Evolutionary conservation across 306 rosid species (phyloP), one percentile per base, ranked within the genome.

Genomic region (Begonia fuchsioides): DNA sequence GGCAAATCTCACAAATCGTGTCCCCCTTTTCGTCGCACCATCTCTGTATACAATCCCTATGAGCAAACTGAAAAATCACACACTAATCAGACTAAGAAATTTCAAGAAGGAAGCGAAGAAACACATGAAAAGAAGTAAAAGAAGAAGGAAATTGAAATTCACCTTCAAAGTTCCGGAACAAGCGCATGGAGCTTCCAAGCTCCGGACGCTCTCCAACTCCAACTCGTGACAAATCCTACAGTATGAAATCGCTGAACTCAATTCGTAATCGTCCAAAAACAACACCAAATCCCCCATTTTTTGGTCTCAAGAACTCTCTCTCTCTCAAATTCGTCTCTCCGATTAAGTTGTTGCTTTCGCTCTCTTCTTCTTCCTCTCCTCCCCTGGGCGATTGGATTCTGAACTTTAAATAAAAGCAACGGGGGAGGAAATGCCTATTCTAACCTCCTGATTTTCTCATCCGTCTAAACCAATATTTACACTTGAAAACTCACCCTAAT

Each of bases 141-240:
- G 1, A 35, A 51, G 39, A 44, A 58, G 15, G 9, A 51, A 18
- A 8, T 10, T 17, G 12, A 41, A 41, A n/a, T 66, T 64, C 44
- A 82, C 98, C 98, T 85, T 79, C 50, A 82, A 80, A 18, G 96
- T 92, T 9, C 96, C 98, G 17, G 98, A 92, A 72, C 98, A 92
- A 63, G 98, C 68, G 62, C 98, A 92, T 38, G 98, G 96, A 62
- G 96, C 76, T 75, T 92, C 98, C 60, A 92, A 67, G 66, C 53
- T 74, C 41, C 53, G 49, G 13, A 69, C 51, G 64, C 63, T 79
- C 56, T 78, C 95, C 50, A 75, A 72, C 38, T 82, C 92, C 44
- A 79, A 94, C 54, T 92, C 98, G 19, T 92, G 98, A 53, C 98
- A 92, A 47, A 92, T 92, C 64, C 98, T 77, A 65, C 98, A 92